Evolutionary conservation across 129 eudicot species (phyloP), one percentile per base, ranked within the genome.

Genomic region (Lactuca saligna): DNA sequence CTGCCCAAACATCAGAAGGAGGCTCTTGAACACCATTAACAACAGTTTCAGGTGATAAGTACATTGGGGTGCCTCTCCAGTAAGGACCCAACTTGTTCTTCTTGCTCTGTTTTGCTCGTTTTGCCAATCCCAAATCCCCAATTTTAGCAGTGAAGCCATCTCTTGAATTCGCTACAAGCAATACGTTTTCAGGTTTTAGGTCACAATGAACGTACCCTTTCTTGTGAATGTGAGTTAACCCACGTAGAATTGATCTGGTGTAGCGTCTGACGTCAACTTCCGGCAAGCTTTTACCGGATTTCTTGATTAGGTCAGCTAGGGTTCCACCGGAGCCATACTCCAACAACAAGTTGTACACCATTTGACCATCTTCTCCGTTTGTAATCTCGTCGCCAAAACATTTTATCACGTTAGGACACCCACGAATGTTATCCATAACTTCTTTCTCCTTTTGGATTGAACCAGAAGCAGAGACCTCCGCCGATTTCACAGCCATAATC

Each of bases 281-380:
- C 13, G 75, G 33, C 84, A 89, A 80, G 33, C 93, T 85, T 3
- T 56, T 51, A 53, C 76, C 74, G 3, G 70, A 80, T 17, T 72
- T 89, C 73, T 70, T 82, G 65, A 89, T 80, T 55, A 65, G 50
- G 62, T 82, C 83, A 34, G 86, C 84, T 58, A 89, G 79, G 69
- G 93, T 84, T 72, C 96, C 96, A 54, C 96, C 93, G 54, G 88
- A 86, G 16, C 88, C 96, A 57, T 79, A 89, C 86, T 89, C 93
- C 76, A 89, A 67, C 67, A 89, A 70, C 79, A 89, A 69, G 59
- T 89, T 89, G 34, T 83, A 89, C 17, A 80, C 81, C 96, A 84
- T 89, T 48, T 59, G 72, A 17, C 84, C 84, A 25, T 82, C 78
- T 8, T 65, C 72, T 1, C 88, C 86, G 13, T 4, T 63, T 2